phyloP scores from a whole-genome alignment of 495 filamentous ascomycete species.

The Penicillium odoratum region DNA sequence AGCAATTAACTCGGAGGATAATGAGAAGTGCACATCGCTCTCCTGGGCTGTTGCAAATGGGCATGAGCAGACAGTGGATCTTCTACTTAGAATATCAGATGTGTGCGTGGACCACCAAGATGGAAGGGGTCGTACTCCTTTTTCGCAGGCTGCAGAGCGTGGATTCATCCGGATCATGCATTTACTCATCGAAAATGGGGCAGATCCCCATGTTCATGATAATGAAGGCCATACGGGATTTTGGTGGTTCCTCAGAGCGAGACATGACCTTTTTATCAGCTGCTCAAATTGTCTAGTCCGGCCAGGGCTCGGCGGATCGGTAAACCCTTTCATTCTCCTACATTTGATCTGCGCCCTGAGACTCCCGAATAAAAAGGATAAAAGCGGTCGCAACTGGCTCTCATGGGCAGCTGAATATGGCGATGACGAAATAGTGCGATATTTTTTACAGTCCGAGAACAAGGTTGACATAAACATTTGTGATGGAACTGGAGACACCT shows the following conservation, averaged over 20 bases:
- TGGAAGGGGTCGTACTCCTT: background rate
- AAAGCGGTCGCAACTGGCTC: conserved; percentile 1
- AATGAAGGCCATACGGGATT: background rate
- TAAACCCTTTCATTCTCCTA: too few relatives aligned
- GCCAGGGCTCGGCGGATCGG: too few relatives aligned
- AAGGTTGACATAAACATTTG: conserved; percentile 9
- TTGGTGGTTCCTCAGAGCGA: background rate
- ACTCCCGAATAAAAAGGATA: background rate
- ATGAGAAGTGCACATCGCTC: background rate
- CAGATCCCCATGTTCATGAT: background rate
- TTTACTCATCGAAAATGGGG: background rate
- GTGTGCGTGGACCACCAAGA: background rate
- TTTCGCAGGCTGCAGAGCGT: conserved; percentile 3
- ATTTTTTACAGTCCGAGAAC: background rate
- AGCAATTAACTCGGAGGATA: background rate
- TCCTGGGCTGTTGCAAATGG: conserved; percentile 1
- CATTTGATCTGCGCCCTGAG: background rate
- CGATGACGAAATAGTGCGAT: background rate
- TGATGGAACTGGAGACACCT: conserved; percentile 5
- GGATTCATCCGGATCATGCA: background rate
- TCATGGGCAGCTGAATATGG: conserved; percentile 2
- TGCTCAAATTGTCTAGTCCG: background rate
- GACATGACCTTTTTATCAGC: background rate
- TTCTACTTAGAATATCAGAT: background rate
- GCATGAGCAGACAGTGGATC: background rate